These are phyloP conservation scores for Fusarium sp. DNA, from an alignment of 2,329 filamentous ascomycete genomes.

Conservation along the genomic window DNA sequence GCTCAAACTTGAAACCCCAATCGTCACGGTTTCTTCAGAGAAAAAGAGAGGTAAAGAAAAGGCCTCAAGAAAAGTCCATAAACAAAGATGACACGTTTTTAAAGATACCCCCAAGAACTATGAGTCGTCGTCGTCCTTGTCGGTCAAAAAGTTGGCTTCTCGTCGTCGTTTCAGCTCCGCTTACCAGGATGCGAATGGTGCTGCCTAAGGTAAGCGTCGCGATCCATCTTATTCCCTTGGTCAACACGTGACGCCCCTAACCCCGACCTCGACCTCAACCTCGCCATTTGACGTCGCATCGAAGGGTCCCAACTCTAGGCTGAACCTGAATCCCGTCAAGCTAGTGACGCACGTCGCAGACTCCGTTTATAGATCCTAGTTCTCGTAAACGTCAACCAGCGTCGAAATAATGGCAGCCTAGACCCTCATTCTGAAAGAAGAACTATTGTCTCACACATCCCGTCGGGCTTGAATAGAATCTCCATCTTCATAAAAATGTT, in stretches of 20 bases:
- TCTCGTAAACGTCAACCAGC: neutral
- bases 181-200: slow-evolving; percentile 37
- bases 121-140: neutral
- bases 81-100: slow-evolving; percentile 12
- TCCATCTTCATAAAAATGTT: slow-evolving; percentile 2
- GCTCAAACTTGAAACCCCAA: slow-evolving; percentile 27
- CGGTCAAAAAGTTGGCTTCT: neutral
- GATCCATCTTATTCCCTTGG: slow-evolving; percentile 23
- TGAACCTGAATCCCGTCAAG: neutral
- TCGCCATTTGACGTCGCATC: slow-evolving; percentile 1
- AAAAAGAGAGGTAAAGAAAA: neutral
- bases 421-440: neutral
- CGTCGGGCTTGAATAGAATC: neutral
- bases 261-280: neutral
- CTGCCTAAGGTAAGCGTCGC: slow-evolving; percentile 44
- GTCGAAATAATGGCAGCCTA: neutral
- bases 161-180: slow-evolving; percentile 38
- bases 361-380: neutral
- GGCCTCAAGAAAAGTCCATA: neutral
- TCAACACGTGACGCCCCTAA: slow-evolving; percentile 34
- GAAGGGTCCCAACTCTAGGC: neutral
- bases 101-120: neutral
- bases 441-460: neutral
- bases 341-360: neutral
- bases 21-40: slow-evolving; percentile 17